Conservation (phyloP, 2,329 filamentous ascomycete genomes). For the Sporothrix protearum region DNA sequence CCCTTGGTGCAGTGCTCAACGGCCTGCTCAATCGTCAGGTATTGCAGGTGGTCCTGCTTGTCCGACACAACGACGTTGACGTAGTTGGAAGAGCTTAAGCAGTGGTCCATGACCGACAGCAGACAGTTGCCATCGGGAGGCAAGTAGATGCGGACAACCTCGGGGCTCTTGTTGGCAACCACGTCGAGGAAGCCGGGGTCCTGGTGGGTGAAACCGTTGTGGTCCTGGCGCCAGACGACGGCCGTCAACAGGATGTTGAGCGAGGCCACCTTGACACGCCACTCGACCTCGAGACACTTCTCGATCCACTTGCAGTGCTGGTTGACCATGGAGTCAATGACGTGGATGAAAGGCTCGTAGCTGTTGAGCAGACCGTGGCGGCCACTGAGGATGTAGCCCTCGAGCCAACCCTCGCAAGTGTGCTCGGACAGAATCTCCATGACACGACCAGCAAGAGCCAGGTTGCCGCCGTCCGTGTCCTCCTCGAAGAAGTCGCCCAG, state of each 20-base stretch:
- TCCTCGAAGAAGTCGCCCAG: slow-evolving; percentile 75
- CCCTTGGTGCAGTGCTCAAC: slow-evolving; percentile 75
- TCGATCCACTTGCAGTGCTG: slow-evolving; percentile 83
- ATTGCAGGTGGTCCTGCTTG: slow-evolving; percentile 76
- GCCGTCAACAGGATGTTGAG: slow-evolving; percentile 77
- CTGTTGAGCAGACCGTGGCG: slow-evolving; percentile 74
- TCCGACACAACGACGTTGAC: slow-evolving; percentile 78
- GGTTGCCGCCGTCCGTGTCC: slow-evolving; percentile 69
- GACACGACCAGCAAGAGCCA: slow-evolving; percentile 64
- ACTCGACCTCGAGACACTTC: slow-evolving; percentile 75
- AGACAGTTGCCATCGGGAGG: slow-evolving; percentile 77
- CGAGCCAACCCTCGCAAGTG: slow-evolving; percentile 74
- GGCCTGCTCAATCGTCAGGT: slow-evolving; percentile 68
- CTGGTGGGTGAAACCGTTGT: slow-evolving; percentile 80
- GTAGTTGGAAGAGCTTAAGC: slow-evolving; percentile 69
- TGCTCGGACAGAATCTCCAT: slow-evolving; percentile 86
- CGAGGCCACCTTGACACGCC: slow-evolving; percentile 69
- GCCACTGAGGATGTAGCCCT: slow-evolving; percentile 72
- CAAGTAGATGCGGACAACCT: slow-evolving; percentile 76
- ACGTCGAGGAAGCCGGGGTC: slow-evolving; percentile 72
- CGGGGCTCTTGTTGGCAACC: slow-evolving; percentile 73
- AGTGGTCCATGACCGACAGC: slow-evolving; percentile 72
- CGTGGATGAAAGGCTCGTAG: slow-evolving; percentile 79
- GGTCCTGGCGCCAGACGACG: slow-evolving; percentile 77
- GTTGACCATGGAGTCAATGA: slow-evolving; percentile 83